These are phyloP conservation scores for Gossypium thurberi DNA, from an alignment of 345 rosid species.

Conservation along the genomic window DNA sequence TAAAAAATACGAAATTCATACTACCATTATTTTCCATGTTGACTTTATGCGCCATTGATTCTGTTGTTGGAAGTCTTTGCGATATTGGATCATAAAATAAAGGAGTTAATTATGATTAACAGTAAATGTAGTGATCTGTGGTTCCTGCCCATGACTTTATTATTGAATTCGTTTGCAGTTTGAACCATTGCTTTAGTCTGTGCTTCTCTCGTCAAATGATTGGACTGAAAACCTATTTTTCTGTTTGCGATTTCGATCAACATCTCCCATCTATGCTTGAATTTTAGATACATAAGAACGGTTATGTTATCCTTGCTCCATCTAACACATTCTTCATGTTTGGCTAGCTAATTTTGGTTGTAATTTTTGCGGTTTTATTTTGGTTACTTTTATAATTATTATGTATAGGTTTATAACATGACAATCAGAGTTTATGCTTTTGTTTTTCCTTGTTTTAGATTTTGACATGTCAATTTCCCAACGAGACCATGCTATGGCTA, in stretches of 20 bases:
- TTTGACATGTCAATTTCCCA: conserved; percentile 82
- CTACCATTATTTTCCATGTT: not conserved
- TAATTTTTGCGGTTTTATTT: not conserved
- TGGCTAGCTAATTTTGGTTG: not conserved
- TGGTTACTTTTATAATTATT: not conserved
- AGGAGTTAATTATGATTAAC: not conserved
- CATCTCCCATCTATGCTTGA: not conserved
- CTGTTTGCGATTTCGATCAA: not conserved
- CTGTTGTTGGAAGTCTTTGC: not conserved
- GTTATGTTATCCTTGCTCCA: not conserved
- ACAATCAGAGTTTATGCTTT: not conserved
- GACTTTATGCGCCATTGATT: not conserved
- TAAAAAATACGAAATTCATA: not conserved
- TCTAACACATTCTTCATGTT: not conserved
- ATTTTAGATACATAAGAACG: not conserved
- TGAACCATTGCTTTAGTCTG: not conserved
- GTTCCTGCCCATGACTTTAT: not conserved
- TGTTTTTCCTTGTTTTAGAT: conserved; percentile 32
- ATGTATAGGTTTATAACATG: not conserved
- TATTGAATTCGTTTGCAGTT: no score
- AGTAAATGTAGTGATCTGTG: not conserved
- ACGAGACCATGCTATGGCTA: conserved; percentile 65
- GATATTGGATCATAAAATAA: not conserved
- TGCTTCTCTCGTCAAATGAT: not conserved
- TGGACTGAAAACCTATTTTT: not conserved